Evolutionary conservation across 495 filamentous ascomycete genomes (phyloP).

Genomic region (Penicillium soppii): DNA sequence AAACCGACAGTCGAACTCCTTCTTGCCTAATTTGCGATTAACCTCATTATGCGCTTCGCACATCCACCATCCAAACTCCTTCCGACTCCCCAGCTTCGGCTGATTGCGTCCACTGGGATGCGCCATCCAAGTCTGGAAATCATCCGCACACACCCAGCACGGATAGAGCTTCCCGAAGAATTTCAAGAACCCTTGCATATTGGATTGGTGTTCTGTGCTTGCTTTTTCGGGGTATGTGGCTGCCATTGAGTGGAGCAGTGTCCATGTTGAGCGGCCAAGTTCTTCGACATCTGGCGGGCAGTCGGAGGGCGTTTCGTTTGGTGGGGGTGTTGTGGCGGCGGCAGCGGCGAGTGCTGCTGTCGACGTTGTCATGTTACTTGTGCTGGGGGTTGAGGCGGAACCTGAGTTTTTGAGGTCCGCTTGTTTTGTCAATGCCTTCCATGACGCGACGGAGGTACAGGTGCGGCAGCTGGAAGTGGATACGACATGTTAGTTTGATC

Average conservation of each 20-base stretch:
- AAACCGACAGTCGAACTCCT: constrained; percentile 81
- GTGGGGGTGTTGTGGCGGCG: constrained; percentile 16
- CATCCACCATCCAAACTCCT: constrained; percentile 88
- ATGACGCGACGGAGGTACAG: constrained; percentile 75
- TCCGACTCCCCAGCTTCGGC: constrained; percentile 62
- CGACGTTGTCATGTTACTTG: constrained; percentile 18
- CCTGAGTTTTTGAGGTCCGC: constrained; percentile 27
- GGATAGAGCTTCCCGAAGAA: constrained; percentile 85
- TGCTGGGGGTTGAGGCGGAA: constrained; percentile 13
- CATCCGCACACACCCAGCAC: constrained; percentile 92
- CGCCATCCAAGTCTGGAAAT: constrained; percentile 81
- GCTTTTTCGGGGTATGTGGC: constrained; percentile 78
- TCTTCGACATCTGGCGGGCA: constrained; percentile 67
- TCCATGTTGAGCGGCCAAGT: constrained; percentile 88
- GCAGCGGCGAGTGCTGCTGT: constrained; percentile 12
- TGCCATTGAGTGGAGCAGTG: constrained; percentile 84
- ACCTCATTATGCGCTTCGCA: constrained; percentile 98
- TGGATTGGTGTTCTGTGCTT: constrained; percentile 60
- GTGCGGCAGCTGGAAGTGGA: constrained; percentile 73
- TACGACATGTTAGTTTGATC: constrained; percentile 2
- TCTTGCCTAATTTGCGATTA: constrained; percentile 90
- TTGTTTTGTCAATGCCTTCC: constrained; percentile 65
- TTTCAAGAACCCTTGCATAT: constrained; percentile 75
- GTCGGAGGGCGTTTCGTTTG: constrained; percentile 26
- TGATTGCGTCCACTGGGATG: constrained; percentile 59